These are phyloP conservation scores for Triticum timopheevii DNA, from an alignment of 176 grass and related monocot genomes.

Conservation along the genomic window DNA sequence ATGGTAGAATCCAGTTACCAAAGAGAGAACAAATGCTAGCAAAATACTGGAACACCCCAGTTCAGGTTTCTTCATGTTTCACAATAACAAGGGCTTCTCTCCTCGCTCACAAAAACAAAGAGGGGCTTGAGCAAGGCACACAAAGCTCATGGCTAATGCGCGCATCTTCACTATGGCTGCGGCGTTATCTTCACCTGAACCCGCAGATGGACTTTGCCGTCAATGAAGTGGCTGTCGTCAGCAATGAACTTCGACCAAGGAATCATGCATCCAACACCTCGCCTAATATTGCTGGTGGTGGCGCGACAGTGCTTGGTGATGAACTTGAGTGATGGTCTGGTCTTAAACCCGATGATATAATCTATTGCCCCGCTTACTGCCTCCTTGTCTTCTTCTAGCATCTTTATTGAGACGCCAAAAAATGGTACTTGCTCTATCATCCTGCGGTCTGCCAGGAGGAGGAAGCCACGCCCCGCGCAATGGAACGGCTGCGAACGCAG, in stretches of 20 bases:
- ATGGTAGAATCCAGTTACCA: too few relatives aligned
- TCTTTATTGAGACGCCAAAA: slow-evolving; percentile 66
- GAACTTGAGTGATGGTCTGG: slow-evolving; percentile 53
- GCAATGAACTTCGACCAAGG: slow-evolving; percentile 78
- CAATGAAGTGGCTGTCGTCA: slow-evolving; percentile 37
- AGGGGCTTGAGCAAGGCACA: too few relatives aligned
- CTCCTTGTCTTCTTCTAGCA: slow-evolving; percentile 62
- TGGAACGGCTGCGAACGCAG: slow-evolving; percentile 63
- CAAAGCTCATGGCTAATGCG: too few relatives aligned
- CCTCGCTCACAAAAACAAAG: too few relatives aligned
- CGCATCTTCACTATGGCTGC: too few relatives aligned
- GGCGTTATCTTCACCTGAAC: not conserved
- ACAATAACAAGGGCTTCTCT: too few relatives aligned
- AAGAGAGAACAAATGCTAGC: too few relatives aligned
- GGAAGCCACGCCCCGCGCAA: slow-evolving; percentile 65
- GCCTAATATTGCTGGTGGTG: slow-evolving; percentile 59
- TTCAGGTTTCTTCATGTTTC: too few relatives aligned
- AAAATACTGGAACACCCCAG: too few relatives aligned
- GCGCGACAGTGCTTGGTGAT: slow-evolving; percentile 79
- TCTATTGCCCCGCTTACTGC: not conserved
- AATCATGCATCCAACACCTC: slow-evolving; percentile 36
- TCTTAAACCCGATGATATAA: slow-evolving; percentile 47
- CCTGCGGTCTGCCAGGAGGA: slow-evolving; percentile 34
- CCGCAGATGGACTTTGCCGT: slow-evolving; percentile 56
- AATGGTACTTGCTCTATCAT: not conserved